Percentiles rank a stretch among this genome's conserved stretches.
Evolutionary conservation across 2,329 filamentous ascomycete species (phyloP).

Genomic region (Rachicladosporium sp.): DNA sequence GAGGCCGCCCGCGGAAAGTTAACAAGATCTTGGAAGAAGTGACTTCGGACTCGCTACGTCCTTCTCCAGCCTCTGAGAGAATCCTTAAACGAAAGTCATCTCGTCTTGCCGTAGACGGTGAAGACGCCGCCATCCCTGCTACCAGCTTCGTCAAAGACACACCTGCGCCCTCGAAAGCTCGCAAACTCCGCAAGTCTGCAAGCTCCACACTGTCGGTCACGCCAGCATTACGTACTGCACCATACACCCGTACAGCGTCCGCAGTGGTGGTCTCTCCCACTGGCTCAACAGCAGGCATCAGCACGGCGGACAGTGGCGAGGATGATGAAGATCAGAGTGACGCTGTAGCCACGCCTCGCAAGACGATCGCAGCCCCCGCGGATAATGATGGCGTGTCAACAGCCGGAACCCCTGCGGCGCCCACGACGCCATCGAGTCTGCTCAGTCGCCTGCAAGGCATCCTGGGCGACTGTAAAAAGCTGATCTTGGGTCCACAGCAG

Average conservation of each 20-base stretch:
- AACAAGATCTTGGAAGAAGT: no score
- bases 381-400: no score
- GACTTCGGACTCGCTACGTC: no score
- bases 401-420: neutral
- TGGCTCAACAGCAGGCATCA: neutral
- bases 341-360: neutral
- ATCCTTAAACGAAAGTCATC: constrained; percentile 7
- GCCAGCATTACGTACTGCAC: neutral
- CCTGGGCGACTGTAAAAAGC: constrained; percentile 46
- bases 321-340: neutral
- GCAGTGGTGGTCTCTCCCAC: neutral
- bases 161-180: neutral
- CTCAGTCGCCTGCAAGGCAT: constrained; percentile 43
- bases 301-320: neutral
- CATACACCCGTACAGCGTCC: neutral
- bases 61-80: no score
- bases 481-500: constrained; percentile 51
- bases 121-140: neutral
- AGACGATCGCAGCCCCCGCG: no score
- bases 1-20: no score
- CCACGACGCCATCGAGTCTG: constrained; percentile 35
- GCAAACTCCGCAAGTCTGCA: neutral
- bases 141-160: neutral
- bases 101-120: neutral
- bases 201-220: neutral